Base-by-base conservation (phyloP, 495 filamentous ascomycete genomes). In the Penicillium longicatenatum region DNA sequence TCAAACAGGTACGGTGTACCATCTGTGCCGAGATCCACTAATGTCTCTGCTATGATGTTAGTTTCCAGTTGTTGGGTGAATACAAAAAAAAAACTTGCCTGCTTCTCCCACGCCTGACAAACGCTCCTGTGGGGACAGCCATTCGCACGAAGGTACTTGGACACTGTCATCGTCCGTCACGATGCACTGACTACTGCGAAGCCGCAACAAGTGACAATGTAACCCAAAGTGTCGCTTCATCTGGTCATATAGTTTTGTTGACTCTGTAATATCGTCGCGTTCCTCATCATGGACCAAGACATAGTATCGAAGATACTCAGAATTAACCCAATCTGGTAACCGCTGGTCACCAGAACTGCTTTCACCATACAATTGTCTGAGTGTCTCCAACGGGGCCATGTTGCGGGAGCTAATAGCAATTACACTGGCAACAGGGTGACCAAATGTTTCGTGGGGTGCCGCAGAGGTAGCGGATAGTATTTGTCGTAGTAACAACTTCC, bases 271-370 rank as follows among this genome's bases (percentile, higher is more conserved):
- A 65, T 98, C 92, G 65, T 96, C 92, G 42, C 82, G 83, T 60
- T 98, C 95, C 69, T 98, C 94, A 62, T 98, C 94, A 63, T 98
- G 95, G n/a, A 98, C 85, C 21, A 98, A 79, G 16, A 98, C 89
- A 72, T 98, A 98, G 67, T 98, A 98, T 53, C 94, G 82, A 51
- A 98, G 80, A 69, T 90, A 97, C 35, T 97, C 93, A 24, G 85
- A 85, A 61, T 93, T 83, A 1, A 97, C 86, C 87, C 92, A 98
- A 20, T 79, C 75, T 2, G 94, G 93, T 57, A 92, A 66, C 45
- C 82, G 75, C 58, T 78, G 80, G 45, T 84, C 81, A 1, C 91
- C 90, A 35, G 80, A 80, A 45, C 80, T 88, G 16, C 91, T 92
- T 51, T 89, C 85, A 7, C 76, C 79, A 65, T 98, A 98, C 8